Evolutionary conservation across 805 yeast genomes (phyloP).

Genomic region (Candida nemodendra): DNA sequence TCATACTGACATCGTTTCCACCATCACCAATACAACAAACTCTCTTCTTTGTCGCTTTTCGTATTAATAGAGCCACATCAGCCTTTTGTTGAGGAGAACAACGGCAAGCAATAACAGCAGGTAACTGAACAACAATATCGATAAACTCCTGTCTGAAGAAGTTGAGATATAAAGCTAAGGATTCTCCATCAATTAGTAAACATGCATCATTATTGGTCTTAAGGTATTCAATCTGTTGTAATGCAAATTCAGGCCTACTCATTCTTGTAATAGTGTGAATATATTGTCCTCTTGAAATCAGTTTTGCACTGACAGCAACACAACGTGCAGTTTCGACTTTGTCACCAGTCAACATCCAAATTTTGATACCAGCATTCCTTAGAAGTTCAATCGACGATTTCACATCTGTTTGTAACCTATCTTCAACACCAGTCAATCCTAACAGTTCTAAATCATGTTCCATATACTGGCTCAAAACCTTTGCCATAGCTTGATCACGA

Average conservation of each 20-base stretch:
- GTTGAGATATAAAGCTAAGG: constrained; percentile 66
- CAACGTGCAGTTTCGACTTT: constrained; percentile 98
- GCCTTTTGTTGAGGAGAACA: constrained; percentile 99
- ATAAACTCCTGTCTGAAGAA: constrained; percentile 72
- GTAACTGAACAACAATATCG: constrained; percentile 69
- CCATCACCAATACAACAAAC: constrained; percentile 99
- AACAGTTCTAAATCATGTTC: constrained; percentile 82
- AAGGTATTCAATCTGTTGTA: constrained; percentile 72
- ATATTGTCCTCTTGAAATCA: constrained; percentile 90
- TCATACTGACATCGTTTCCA: constrained; percentile 98
- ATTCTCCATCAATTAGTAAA: constrained; percentile 90
- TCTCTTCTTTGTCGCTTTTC: constrained; percentile 77
- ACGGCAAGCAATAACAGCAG: constrained; percentile 97
- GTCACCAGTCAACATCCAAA: constrained; percentile 99
- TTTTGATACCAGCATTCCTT: constrained; percentile 94
- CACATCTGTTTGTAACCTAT: constrained; percentile 86
- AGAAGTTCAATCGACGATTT: constrained; percentile 88
- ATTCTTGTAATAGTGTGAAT: constrained; percentile 82
- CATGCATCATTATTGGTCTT: constrained; percentile 65
- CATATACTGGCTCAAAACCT: constrained; percentile 62
- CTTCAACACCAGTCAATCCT: constrained; percentile 98
- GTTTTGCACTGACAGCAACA: constrained; percentile 93
- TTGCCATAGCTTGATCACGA: constrained; percentile 74
- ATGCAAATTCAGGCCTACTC: constrained; percentile 61
- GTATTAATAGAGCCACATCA: constrained; percentile 81